Evolutionary conservation across 768 basidiomycete genomes (phyloP).

Genomic region (Suillus occidentalis): DNA sequence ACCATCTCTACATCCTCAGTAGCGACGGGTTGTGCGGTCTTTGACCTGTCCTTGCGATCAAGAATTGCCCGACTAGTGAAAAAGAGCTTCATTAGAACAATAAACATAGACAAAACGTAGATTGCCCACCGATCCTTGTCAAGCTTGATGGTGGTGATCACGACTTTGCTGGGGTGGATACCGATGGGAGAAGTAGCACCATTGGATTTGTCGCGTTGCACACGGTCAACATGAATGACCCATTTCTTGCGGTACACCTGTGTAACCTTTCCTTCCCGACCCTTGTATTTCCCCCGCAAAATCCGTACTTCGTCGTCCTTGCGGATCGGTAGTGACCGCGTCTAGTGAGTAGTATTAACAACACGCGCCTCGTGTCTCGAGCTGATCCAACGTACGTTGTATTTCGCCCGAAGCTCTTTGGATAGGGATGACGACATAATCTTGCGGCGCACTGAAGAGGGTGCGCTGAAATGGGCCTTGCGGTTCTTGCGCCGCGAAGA

Average conservation of each 20-base stretch:
- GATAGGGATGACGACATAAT: conserved; percentile 97
- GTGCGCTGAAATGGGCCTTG: conserved; percentile 96
- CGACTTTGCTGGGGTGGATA: conserved; percentile 95
- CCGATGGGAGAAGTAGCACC: conserved; percentile 93
- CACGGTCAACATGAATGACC: conserved; percentile 98
- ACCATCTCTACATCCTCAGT: conserved; percentile 74
- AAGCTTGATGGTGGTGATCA: conserved; percentile 89
- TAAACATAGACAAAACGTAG: not conserved
- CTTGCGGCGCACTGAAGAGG: conserved; percentile 92
- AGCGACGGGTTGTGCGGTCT: conserved; percentile 42
- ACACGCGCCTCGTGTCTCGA: not conserved
- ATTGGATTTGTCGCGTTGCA: conserved; percentile 96
- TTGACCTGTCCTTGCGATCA: conserved; percentile 83
- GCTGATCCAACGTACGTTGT: conserved; percentile 65
- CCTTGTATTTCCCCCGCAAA: conserved; percentile 97
- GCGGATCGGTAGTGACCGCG: conserved; percentile 90
- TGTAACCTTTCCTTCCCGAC: conserved; percentile 96
- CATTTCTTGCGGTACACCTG: conserved; percentile 99
- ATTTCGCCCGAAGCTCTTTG: conserved; percentile 90
- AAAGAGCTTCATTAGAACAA: conserved; percentile 6
- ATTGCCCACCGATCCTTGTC: conserved; percentile 77
- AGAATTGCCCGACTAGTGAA: conserved; percentile 72
- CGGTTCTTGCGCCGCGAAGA: conserved; percentile 96
- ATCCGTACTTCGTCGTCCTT: conserved; percentile 99
- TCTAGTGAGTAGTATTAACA: conserved; percentile 39